These are phyloP conservation scores for Fragaria ananassa DNA, from an alignment of 306 rosid genomes.

Conservation along the genomic window DNA sequence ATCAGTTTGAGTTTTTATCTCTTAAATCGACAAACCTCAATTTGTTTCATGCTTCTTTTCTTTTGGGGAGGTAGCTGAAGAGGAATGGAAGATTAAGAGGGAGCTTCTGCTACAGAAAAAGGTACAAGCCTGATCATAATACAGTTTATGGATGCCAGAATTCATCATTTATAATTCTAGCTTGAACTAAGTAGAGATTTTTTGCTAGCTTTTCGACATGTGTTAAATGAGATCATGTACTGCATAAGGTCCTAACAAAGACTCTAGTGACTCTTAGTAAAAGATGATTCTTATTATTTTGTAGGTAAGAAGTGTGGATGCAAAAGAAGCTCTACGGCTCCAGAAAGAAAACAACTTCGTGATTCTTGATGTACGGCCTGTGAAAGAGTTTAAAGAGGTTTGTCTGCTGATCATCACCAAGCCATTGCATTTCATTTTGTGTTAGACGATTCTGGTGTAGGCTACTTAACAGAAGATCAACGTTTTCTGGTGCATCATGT, in stretches of 20 bases:
- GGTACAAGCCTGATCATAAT: constrained; percentile 23
- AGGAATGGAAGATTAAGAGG: constrained; percentile 92
- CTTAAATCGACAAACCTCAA: constrained; percentile 13
- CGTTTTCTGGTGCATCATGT: constrained; percentile 14
- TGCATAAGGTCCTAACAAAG: neutral
- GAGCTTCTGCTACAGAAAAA: constrained; percentile 63
- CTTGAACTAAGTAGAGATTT: neutral
- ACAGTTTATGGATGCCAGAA: neutral
- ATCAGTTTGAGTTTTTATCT: neutral
- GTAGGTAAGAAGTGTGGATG: constrained; percentile 93
- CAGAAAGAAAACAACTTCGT: constrained; percentile 92
- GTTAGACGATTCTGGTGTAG: neutral
- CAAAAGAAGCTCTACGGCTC: constrained; percentile 88
- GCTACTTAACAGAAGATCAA: neutral
- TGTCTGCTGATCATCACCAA: constrained; percentile 8
- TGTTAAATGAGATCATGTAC: neutral
- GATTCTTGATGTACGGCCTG: constrained; percentile 94
- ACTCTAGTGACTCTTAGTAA: neutral
- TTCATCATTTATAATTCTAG: neutral
- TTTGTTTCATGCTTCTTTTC: constrained; percentile 20
- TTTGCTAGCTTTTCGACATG: neutral
- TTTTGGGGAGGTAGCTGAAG: constrained; percentile 76
- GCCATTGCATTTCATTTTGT: neutral
- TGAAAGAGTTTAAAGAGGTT: constrained; percentile 96
- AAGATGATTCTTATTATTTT: neutral